A percentile compares a stretch with the other conserved stretches of the same genome.
phyloP scores from a whole-genome alignment of 2,329 filamentous ascomycete species.

The Diaporthe batatas region DNA sequence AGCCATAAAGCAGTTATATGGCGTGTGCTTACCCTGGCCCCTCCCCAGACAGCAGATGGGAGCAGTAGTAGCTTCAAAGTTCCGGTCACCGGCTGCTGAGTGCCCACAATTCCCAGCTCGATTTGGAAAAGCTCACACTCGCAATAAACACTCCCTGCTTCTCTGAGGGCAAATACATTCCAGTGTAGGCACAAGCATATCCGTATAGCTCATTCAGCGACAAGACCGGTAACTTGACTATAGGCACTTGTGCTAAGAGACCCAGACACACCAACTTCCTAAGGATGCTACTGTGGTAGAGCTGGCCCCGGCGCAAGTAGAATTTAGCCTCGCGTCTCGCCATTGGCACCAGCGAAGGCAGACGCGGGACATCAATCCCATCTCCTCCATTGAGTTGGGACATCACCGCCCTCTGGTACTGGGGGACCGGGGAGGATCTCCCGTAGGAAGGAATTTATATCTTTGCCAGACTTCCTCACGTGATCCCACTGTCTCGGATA shows the following conservation, averaged over 20 bases:
- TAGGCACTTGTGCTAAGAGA: not conserved
- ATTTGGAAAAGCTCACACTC: not conserved
- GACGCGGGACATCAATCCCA: constrained; percentile 14
- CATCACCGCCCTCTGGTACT: constrained; percentile 26
- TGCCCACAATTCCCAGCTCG: not conserved
- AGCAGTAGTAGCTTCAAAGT: not conserved
- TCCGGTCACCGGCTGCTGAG: not conserved
- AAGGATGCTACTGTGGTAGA: not conserved
- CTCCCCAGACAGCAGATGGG: not conserved
- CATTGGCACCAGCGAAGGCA: not conserved
- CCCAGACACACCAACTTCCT: not conserved
- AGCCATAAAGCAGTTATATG: not conserved
- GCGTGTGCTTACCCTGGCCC: not conserved
- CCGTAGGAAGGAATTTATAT: constrained; percentile 53
- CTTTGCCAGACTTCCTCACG: constrained; percentile 47
- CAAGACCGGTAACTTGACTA: not conserved
- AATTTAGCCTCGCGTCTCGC: not conserved
- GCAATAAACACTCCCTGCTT: not conserved
- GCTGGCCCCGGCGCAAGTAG: not conserved
- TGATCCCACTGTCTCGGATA: constrained; percentile 55
- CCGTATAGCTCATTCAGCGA: not conserved
- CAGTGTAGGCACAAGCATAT: not conserved
- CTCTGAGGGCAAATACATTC: not conserved
- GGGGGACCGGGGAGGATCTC: constrained; percentile 48
- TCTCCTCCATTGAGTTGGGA: constrained; percentile 39